These are phyloP conservation scores for Saccharomyces mikatae DNA, from an alignment of 805 yeast genomes.

Conservation along the genomic window DNA sequence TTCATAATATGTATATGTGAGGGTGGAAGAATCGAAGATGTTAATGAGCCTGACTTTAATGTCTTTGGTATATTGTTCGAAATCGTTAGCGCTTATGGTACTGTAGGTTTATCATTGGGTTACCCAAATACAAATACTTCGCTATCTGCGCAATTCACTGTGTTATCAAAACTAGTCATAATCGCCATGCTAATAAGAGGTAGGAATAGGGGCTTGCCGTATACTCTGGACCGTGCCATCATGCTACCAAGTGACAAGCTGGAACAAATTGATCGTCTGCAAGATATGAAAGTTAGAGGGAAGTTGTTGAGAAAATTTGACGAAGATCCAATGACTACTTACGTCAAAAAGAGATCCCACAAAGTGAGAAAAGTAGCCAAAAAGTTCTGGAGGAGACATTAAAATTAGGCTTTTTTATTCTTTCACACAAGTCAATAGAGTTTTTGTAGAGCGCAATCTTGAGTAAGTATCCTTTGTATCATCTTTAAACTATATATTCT, in stretches of 20 bases:
- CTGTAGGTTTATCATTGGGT: conserved; percentile 88
- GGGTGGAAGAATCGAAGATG: conserved; percentile 47
- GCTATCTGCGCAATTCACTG: conserved; percentile 63
- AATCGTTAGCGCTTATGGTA: conserved; percentile 90
- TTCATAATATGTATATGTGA: conserved; percentile 84
- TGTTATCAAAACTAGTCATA: conserved; percentile 71
- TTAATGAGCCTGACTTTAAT: conserved; percentile 42
- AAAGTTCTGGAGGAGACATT: not conserved
- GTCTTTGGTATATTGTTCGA: conserved; percentile 75
- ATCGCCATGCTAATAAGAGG: conserved; percentile 91
- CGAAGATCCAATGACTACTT: conserved; percentile 22
- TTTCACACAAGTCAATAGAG: no score
- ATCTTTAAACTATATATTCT: not conserved
- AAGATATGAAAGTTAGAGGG: conserved; percentile 29
- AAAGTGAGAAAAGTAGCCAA: not conserved
- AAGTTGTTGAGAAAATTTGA: not conserved
- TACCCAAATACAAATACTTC: conserved; percentile 61
- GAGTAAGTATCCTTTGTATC: not conserved
- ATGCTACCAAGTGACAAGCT: conserved; percentile 66
- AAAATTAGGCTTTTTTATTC: not conserved
- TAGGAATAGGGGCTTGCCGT: conserved; percentile 92
- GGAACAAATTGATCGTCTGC: conserved; percentile 50
- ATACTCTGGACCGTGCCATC: conserved; percentile 86
- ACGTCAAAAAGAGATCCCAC: conserved; percentile 14
- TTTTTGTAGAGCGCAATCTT: no score